Conservation (phyloP, 345 rosid genomes). For the Psidium friedrichsthalianum region DNA sequence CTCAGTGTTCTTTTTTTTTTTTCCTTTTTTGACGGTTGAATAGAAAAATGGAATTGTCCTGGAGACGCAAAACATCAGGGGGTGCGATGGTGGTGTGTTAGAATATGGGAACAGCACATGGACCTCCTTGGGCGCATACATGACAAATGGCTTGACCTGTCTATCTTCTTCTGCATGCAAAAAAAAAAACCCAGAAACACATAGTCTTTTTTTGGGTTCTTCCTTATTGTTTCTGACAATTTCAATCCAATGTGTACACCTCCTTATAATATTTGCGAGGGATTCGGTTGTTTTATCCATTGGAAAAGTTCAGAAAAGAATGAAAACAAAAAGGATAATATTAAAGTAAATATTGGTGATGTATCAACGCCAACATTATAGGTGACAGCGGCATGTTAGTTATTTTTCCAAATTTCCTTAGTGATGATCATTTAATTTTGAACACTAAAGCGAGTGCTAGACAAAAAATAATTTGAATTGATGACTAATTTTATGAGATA, state of each 20-base stretch:
- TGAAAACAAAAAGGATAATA: background rate
- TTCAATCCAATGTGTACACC: background rate
- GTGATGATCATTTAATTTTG: background rate
- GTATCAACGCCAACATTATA: background rate
- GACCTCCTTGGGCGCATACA: constrained; percentile 4
- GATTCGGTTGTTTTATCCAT: background rate
- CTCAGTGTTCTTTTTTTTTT: background rate
- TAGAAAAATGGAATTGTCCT: constrained; percentile 3
- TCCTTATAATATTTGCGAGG: background rate
- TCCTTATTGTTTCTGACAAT: background rate
- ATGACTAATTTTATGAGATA: background rate
- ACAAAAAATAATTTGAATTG: background rate
- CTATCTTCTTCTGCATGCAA: background rate
- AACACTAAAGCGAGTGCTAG: background rate
- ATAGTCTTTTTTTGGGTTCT: background rate
- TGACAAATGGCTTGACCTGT: background rate
- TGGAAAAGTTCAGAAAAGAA: background rate
- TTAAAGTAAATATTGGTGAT: background rate
- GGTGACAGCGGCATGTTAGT: background rate
- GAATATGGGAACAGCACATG: constrained; percentile 38
- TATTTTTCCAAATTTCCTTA: background rate
- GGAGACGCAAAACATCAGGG: constrained; percentile 23
- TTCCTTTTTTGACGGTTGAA: constrained; percentile 17
- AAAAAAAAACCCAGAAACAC: background rate
- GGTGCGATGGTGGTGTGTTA: constrained; percentile 16